Conservation (phyloP, 139 green algal species). For the Micractinium conductrix region DNA sequence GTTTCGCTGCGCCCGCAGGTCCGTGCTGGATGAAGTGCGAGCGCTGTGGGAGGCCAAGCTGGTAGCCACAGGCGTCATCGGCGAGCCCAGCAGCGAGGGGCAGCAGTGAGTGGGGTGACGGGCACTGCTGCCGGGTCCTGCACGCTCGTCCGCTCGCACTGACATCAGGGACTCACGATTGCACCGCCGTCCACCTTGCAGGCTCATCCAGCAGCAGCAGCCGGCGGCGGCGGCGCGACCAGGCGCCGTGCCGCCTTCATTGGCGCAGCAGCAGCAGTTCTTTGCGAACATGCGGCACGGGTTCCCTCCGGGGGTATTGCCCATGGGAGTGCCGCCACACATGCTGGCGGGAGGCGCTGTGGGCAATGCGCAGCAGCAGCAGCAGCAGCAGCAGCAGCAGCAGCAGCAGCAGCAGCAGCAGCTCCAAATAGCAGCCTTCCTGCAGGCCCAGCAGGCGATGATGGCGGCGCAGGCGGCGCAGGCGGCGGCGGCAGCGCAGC, state of each 20-base stretch:
- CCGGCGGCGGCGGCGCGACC: too few relatives aligned
- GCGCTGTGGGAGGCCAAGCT: conserved; percentile 66
- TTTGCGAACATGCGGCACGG: not conserved
- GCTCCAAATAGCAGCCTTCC: not conserved
- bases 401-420: conserved; percentile 35
- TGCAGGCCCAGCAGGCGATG: conserved; percentile 8
- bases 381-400: conserved; percentile 9
- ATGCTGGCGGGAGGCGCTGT: too few relatives aligned
- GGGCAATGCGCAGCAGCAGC: not conserved
- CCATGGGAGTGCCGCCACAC: too few relatives aligned
- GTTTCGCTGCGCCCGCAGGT: conserved; percentile 40
- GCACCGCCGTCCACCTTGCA: too few relatives aligned
- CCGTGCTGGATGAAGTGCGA: conserved; percentile 64
- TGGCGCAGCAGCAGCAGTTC: not conserved
- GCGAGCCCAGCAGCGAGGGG: conserved; percentile 19
- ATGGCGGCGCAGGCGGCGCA: conserved; percentile 12
- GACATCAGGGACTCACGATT: too few relatives aligned
- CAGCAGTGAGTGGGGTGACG: conserved; percentile 9
- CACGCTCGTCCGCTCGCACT: too few relatives aligned
- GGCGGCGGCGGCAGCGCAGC: conserved; percentile 1
- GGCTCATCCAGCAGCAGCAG: conserved; percentile 40
- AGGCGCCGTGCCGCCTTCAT: too few relatives aligned
- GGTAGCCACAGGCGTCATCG: conserved; percentile 55
- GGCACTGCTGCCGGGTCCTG: not conserved
- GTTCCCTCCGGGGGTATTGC: too few relatives aligned